Base-by-base conservation (phyloP, 306 rosid genomes). In the Cicer bijugum region DNA sequence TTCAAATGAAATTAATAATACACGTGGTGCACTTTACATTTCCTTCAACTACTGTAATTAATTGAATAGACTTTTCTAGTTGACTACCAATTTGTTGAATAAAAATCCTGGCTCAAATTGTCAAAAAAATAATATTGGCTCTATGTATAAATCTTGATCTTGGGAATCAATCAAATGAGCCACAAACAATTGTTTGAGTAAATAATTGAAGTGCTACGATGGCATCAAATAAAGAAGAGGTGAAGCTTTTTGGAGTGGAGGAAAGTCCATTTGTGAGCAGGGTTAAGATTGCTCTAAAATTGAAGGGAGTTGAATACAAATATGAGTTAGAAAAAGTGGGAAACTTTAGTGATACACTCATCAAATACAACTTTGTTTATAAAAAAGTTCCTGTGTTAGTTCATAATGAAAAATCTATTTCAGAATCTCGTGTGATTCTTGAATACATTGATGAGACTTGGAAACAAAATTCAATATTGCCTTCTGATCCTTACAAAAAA, bases 391-490 rank as follows among this genome's bases (percentile, higher is more conserved):
- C 87, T 1, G 81, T 85, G 6, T 70, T 85, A 0, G 74, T 87
- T 40, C 93, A 91, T 82, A 63, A 81, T 50, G 88, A 74, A 1
- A 88, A 81, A 15, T 83, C 88, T 10, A 16, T 91, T 0, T 79
- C 73, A 1, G 93, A 91, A 80, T 91, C 97, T 0, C 82, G 58
- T 8, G 85, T 88, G 12, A 85, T 86, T 44, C 55, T 84, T 52
- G 87, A 86, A 12, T 88, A 88, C 53, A 78, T 86, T 0, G 92
- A 88, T 11, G 88, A 88, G 19, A 84, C 81, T 0, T 84, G 90
- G 92, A 78, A 77, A 64, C 11, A 51, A 15, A 47, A 74, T 8
- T 81, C 86, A 35, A 40, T 86, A 53, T 67, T 88, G 48, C 90
- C 93, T 9, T 8, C 56, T 23, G 44, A 82, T 6, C 84, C 91